A percentile compares a stretch with the other conserved stretches of the same genome.
phyloP scores from a whole-genome alignment of 75 land plant species.

The Cunninghamia lanceolata region DNA sequence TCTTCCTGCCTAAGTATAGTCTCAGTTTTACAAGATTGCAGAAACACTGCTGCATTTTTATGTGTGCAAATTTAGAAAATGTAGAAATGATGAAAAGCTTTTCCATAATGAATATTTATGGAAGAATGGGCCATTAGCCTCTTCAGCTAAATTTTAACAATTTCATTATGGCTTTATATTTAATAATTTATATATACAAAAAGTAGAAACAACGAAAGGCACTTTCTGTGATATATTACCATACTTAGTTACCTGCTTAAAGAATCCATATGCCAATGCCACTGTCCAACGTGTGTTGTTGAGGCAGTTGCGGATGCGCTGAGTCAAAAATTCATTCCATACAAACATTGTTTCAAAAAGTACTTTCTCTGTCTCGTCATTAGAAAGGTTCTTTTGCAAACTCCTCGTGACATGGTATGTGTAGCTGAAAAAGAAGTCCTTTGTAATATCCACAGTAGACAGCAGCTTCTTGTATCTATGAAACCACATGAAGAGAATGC shows the following conservation, averaged over 20 bases:
- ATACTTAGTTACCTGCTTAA: slow-evolving; percentile 56
- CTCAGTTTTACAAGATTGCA: not conserved
- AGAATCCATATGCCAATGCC: slow-evolving; percentile 83
- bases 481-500: slow-evolving; percentile 19
- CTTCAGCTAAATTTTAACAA: not conserved
- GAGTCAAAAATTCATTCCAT: slow-evolving; percentile 85
- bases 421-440: slow-evolving; percentile 93
- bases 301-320: slow-evolving; percentile 57
- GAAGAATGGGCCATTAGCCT: not conserved
- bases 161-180: not conserved
- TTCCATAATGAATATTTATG: not conserved
- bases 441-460: slow-evolving; percentile 72
- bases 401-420: slow-evolving; percentile 73
- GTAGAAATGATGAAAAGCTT: not conserved
- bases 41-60: not conserved
- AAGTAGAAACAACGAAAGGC: not conserved
- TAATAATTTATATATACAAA: not conserved
- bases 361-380: slow-evolving; percentile 30
- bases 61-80: not conserved
- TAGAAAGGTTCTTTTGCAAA: slow-evolving; percentile 64
- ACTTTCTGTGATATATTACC: not conserved
- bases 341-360: slow-evolving; percentile 86
- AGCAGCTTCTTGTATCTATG: slow-evolving; percentile 84
- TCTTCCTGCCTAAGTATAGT: not conserved
- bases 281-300: slow-evolving; percentile 77